These are phyloP conservation scores for Pholiota molesta DNA, from an alignment of 768 basidiomycete genomes.

Conservation along the genomic window DNA sequence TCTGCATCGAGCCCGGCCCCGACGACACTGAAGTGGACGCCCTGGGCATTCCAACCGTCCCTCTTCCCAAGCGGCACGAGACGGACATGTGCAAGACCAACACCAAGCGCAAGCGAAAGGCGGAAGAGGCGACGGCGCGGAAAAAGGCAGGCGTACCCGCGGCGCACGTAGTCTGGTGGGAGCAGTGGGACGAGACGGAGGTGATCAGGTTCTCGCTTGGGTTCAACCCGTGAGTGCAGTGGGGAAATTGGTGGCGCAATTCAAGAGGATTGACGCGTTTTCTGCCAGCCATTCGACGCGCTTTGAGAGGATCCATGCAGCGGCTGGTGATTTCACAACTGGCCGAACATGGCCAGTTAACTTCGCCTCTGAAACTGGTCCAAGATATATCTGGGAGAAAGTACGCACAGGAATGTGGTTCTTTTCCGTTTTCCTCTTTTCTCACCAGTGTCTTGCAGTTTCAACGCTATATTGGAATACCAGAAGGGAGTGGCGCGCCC, in stretches of 20 bases:
- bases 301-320: conserved; percentile 61
- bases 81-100: conserved; percentile 61
- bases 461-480: conserved; percentile 60
- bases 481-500: conserved; percentile 13
- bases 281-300: conserved; percentile 43
- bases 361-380: conserved; percentile 34
- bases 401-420: conserved; percentile 35
- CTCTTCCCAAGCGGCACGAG: conserved; percentile 51
- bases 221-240: conserved; percentile 52
- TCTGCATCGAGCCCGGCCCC: conserved; percentile 32
- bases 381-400: conserved; percentile 63
- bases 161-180: conserved; percentile 56
- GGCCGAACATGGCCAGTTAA: conserved; percentile 41
- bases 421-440: conserved; percentile 3
- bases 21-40: conserved; percentile 67
- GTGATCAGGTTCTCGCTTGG: conserved; percentile 41
- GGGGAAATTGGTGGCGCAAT: background rate
- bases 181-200: conserved; percentile 73
- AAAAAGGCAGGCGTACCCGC: conserved; percentile 19
- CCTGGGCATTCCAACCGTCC: conserved; percentile 67
- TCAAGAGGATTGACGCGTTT: background rate
- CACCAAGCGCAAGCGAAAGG: conserved; percentile 43
- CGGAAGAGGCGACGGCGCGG: conserved; percentile 20
- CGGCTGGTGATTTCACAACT: conserved; percentile 57
- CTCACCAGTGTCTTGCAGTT: conserved; percentile 42